Conservation (phyloP, 805 yeast genomes). For the Yamadazyma olivae region DNA sequence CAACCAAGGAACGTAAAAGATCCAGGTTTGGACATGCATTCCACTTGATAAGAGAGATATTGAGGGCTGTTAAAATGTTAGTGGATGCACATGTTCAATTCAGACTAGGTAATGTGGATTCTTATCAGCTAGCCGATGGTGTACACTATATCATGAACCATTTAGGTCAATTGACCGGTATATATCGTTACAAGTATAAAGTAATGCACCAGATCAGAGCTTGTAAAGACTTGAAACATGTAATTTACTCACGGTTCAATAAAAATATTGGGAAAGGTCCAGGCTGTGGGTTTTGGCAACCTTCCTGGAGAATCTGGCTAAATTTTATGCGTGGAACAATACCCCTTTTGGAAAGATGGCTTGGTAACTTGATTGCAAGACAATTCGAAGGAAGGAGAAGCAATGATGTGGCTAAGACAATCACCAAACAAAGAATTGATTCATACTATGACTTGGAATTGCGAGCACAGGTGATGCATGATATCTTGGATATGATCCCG, state of each 20-base stretch:
- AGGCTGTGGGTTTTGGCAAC: conserved; percentile 99
- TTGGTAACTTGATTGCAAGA: conserved; percentile 84
- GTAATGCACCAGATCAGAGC: conserved; percentile 98
- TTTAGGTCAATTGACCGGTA: conserved; percentile 93
- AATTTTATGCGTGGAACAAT: conserved; percentile 87
- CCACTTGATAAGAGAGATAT: conserved; percentile 86
- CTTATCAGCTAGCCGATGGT: conserved; percentile 94
- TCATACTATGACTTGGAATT: conserved; percentile 92
- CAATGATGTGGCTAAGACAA: conserved; percentile 87
- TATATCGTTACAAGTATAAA: conserved; percentile 92
- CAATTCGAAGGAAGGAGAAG: conserved; percentile 95
- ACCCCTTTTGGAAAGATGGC: conserved; percentile 92
- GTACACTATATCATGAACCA: conserved; percentile 87
- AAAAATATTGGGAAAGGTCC: conserved; percentile 93
- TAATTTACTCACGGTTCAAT: conserved; percentile 83
- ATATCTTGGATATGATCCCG: conserved; percentile 95
- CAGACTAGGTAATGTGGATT: conserved; percentile 85
- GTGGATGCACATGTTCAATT: conserved; percentile 95
- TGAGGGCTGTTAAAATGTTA: conserved; percentile 76
- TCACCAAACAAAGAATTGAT: conserved; percentile 93
- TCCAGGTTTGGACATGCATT: conserved; percentile 96
- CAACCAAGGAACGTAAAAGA: conserved; percentile 93
- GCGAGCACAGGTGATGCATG: conserved; percentile 92
- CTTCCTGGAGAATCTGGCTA: conserved; percentile 97
- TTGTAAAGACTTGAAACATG: conserved; percentile 92